Evolutionary conservation across 306 rosid genomes (phyloP), one percentile per base, ranked within the genome.

Genomic region (Cucumis melo): DNA sequence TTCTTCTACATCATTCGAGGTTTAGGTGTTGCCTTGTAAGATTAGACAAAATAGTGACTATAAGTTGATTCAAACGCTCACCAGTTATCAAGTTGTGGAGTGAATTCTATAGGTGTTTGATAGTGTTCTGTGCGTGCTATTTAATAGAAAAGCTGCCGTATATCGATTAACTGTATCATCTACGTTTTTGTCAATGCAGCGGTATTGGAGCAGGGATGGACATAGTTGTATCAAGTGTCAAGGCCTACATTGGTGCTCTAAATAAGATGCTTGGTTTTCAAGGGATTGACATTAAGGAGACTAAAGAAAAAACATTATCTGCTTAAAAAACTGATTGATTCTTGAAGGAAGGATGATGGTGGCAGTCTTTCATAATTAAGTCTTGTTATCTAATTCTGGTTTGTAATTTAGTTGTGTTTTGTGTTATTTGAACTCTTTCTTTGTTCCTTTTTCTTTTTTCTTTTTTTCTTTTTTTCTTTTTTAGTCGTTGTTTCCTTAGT

Each of bases 201-300:
- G 99, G 98, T 54, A 86, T 48, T 4, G 98, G 97, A 57, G 92
- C 96, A 6, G 96, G 98, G 80, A 88, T 92, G 99, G 99, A 95
- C 78, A 87, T 95, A 61, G 96, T 92, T 68, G 99, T 92, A 44
- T 92, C 97, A 76, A 95, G 99, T 83, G 97, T 92, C 55, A 92
- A 92, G 92, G 99, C 99, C 48, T 95, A 89, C 74, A 9, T 89
- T 76, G 89, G 88, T 68, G 99, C 99, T 4, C 14, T 92, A 78
- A 95, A 95, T 79, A 95, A 95, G 87, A 90, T 95, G 97, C 56
- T 88, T 58, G 89, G 96, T 84, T 90, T 95, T 82, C 46, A 79
- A 73, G 73, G 90, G 83, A 58, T 81, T 80, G 55, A 23, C 74
- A 9, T 32, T 23, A 74, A 51, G 39, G 10, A 67, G 59, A 44